Conservation (phyloP, 345 rosid genomes). For the Gossypium longicalyx region DNA sequence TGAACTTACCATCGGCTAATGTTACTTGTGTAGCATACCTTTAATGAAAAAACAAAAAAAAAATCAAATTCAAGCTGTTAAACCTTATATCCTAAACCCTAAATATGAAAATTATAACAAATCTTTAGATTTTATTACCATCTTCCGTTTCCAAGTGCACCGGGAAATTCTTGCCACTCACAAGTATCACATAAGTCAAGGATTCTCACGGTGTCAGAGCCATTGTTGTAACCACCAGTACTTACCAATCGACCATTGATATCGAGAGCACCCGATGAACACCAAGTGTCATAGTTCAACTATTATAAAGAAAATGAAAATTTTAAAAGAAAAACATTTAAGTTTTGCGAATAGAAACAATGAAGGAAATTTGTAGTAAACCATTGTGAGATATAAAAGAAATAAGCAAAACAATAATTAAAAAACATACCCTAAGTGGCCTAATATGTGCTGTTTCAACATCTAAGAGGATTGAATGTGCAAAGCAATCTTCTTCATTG, state of each 20-base stretch:
- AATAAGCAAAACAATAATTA: too few relatives aligned
- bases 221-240: slow-evolving; percentile 69
- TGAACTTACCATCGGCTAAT: slow-evolving; percentile 59
- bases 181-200: slow-evolving; percentile 34
- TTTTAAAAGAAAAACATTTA: neutral
- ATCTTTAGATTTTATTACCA: slow-evolving; percentile 36
- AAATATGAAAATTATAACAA: too few relatives aligned
- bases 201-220: slow-evolving; percentile 62
- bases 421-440: slow-evolving; percentile 41
- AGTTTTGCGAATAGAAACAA: too few relatives aligned
- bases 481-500: slow-evolving; percentile 51
- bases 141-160: slow-evolving; percentile 58
- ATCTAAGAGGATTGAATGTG: slow-evolving; percentile 60
- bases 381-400: too few relatives aligned
- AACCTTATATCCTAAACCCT: neutral
- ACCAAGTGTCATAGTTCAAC: slow-evolving; percentile 88
- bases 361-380: too few relatives aligned
- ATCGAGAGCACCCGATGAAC: slow-evolving; percentile 83
- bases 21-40: slow-evolving; percentile 80
- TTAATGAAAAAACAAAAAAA: neutral
- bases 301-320: slow-evolving; percentile 7
- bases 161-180: slow-evolving; percentile 63
- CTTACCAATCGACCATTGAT: slow-evolving; percentile 63
- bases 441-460: slow-evolving; percentile 31
- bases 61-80: neutral